Evolutionary conservation across 2,329 filamentous ascomycete genomes (phyloP), one percentile per base, ranked within the genome.

Genomic region (Ophiobolus disseminans): DNA sequence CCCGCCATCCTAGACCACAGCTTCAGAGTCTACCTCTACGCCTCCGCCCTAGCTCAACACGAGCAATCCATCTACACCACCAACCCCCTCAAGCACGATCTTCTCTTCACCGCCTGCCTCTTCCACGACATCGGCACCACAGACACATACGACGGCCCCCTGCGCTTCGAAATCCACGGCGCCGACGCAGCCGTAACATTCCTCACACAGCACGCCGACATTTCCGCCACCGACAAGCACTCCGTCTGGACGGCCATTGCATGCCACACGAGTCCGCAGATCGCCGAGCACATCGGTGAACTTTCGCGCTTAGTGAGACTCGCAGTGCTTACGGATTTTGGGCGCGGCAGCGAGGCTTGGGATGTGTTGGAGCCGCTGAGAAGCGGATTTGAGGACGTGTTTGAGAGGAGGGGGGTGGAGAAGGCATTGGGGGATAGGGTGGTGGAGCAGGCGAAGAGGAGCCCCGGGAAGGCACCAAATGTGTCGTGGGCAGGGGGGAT

Each of bases 41-140:
- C 86, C 30, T 42, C 56, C 11, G 48, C 48, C 10, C 45, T 69
- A 10, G 61, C 62, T 3, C 41, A 50, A 11, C 73, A 78, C 39
- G 31, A 31, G 10, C 34, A 40, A 2, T 69, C 66, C 4, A 30
- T 41, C n/a, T 69, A 66, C 42, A 42, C 48, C 16, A 50, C 48
- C 8, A 39, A 58, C 21, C 73, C 75, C n/a, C 76, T 77, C 55
- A 77, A 77, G 2, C 54, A 64, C 36, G 82, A 78, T 75, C 57
- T 65, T 4, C 75, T 80, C 37, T 76, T 78, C 37, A 69, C 76
- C 22, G 78, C 86, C 1, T 85, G 82, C 48, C 76, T 92, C 1
- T 78, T 91, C 5, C 88, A 92, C 68, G 88, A 92, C 69, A 87
- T 91, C 48, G 88, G 87, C 10, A 89, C 86, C 0, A 84, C 86